Evolutionary conservation across 2,329 filamentous ascomycete genomes (phyloP).

Genomic region (Fusarium burgessii): DNA sequence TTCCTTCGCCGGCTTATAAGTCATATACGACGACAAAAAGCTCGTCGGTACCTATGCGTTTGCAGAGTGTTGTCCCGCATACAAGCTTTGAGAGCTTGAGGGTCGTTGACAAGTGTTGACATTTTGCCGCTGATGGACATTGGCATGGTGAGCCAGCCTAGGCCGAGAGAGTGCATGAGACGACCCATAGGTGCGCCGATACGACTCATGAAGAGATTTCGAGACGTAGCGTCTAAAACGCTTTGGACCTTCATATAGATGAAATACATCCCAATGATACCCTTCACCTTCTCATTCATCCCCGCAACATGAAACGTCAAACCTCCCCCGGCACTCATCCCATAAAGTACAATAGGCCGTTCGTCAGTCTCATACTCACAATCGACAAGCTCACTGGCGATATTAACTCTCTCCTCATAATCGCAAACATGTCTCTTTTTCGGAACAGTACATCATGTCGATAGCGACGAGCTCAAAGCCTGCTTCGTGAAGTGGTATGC

Average conservation of each 20-base stretch:
- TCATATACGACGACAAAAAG: neutral
- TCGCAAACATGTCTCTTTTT: neutral
- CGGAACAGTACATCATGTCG: slow-evolving; percentile 13
- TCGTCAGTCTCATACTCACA: slow-evolving; percentile 1
- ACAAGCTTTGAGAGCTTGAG: neutral
- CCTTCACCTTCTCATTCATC: neutral
- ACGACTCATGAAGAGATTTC: slow-evolving; percentile 15
- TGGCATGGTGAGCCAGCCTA: slow-evolving; percentile 6
- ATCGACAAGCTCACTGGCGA: neutral
- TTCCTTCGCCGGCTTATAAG: slow-evolving; percentile 1
- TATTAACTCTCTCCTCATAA: slow-evolving; percentile 1
- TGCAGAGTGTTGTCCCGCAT: neutral
- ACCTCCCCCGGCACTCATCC: neutral
- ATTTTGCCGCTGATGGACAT: slow-evolving; percentile 7
- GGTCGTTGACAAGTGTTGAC: slow-evolving; percentile 15
- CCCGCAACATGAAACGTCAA: slow-evolving; percentile 4
- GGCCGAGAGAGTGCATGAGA: neutral
- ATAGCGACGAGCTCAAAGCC: slow-evolving; percentile 9
- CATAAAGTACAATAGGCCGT: neutral
- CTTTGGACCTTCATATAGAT: slow-evolving; percentile 19
- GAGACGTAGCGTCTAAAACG: neutral
- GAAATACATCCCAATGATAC: slow-evolving; percentile 6
- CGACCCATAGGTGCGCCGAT: neutral
- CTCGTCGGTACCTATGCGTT: slow-evolving; percentile 6
- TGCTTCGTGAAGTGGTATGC: slow-evolving; percentile 10